Percentiles rank a stretch among this genome's conserved stretches.
Conservation (phyloP, 441 rosid genomes). For the Gossypium gossypioides region DNA sequence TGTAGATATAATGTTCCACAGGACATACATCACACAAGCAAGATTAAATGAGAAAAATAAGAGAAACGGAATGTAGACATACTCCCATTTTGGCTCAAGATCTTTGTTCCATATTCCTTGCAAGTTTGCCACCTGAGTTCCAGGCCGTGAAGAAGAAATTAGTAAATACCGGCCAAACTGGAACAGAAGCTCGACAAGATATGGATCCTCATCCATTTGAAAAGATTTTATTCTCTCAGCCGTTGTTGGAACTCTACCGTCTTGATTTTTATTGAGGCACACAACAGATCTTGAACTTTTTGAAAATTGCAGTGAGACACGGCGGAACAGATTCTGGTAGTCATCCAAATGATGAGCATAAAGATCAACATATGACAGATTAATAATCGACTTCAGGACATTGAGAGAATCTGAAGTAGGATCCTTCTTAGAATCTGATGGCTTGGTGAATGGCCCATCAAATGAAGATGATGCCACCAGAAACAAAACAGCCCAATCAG, state of each 20-base stretch:
- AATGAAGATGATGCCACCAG: conserved; percentile 71
- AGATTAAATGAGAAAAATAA: neutral
- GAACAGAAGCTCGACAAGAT: conserved; percentile 68
- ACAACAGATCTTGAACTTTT: conserved; percentile 24
- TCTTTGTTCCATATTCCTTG: conserved; percentile 91
- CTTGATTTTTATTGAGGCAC: conserved; percentile 8
- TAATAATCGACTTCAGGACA: conserved; percentile 33
- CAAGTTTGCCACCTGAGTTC: conserved; percentile 82
- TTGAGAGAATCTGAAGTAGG: conserved; percentile 44
- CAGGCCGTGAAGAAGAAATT: conserved; percentile 78
- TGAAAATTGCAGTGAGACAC: conserved; percentile 61
- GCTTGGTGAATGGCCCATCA: conserved; percentile 66
- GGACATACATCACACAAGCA: neutral
- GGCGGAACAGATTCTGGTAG: conserved; percentile 64
- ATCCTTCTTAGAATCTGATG: conserved; percentile 57
- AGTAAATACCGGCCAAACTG: conserved; percentile 88
- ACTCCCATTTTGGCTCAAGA: conserved; percentile 80
- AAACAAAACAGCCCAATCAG: conserved; percentile 64
- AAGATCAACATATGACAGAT: conserved; percentile 50
- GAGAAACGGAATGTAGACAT: conserved; percentile 19
- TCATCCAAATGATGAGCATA: conserved; percentile 52
- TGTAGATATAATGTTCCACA: neutral
- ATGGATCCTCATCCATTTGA: conserved; percentile 68
- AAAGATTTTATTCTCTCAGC: conserved; percentile 71
- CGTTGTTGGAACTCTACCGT: conserved; percentile 45